Base-by-base conservation (phyloP, 768 basidiomycete genomes). In the Suillus subalutaceus region DNA sequence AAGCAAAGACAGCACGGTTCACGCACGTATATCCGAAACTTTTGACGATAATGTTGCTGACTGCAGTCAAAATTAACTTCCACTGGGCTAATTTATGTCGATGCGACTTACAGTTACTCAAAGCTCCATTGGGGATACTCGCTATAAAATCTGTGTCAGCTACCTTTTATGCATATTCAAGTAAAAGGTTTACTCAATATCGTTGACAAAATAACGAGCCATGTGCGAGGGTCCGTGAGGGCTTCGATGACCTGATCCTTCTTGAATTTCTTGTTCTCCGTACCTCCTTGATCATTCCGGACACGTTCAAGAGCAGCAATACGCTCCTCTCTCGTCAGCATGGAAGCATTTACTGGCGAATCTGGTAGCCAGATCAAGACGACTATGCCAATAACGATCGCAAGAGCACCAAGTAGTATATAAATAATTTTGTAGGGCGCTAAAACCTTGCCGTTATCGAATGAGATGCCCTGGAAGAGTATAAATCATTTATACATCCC, bases 241-340 rank as follows among this genome's bases (percentile, higher is more conserved):
- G 88, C 86, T 72, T 90, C 87, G 48, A 81, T 70, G 32, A 86
- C 79, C 71, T 90, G 88, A 15, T 85, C 80, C 71, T 76, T 83
- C 79, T 90, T 90, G 72, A 86, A 75, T 6, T 75, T 81, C 76
- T 85, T 86, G 75, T 89, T 89, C 70, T 84, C 82, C 1, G 84
- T 88, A 1, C 89, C 90, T 52, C 86, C 86, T 67, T 87, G 84
- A 67, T 89, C 88, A 66, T 88, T 81, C n/a, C 87, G 85, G 12
- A 90, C 86, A 50, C 89, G 83, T 72, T 90, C 89, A 43, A 90
- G 74, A 3, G 82, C 86, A 48, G 88, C 86, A 55, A 89, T 82
- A 5, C 86, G 81, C 68, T 90, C 88, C 70, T 88, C 85, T 63
- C 79, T 80, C 0, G 82, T 86, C 18, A 90, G 78, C 70, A 87